Evolutionary conservation across 139 green algal genomes (phyloP).

Genomic region (Chlorella ohadii): DNA sequence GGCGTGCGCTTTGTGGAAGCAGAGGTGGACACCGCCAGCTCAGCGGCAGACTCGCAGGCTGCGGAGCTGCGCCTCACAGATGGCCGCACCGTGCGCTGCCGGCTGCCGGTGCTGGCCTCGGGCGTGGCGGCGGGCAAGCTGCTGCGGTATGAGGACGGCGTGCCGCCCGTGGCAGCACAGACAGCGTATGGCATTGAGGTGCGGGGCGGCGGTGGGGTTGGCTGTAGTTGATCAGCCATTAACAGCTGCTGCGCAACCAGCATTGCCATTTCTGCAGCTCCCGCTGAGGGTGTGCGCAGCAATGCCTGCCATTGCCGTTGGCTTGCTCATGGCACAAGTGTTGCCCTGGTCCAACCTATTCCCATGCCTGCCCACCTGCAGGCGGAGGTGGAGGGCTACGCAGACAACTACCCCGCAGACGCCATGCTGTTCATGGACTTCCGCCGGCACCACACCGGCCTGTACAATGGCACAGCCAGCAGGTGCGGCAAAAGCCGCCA

Average conservation of each 20-base stretch:
- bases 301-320: too few relatives aligned
- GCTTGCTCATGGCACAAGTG: too few relatives aligned
- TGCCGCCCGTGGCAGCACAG: slow-evolving; percentile 86
- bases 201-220: too few relatives aligned
- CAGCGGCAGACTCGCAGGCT: neutral
- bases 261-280: too few relatives aligned
- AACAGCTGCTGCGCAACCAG: too few relatives aligned
- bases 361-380: too few relatives aligned
- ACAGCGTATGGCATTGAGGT: slow-evolving; percentile 95
- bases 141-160: slow-evolving; percentile 50
- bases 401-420: slow-evolving; percentile 60
- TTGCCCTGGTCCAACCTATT: too few relatives aligned
- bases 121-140: slow-evolving; percentile 88
- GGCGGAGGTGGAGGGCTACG: slow-evolving; percentile 72
- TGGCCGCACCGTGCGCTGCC: slow-evolving; percentile 30
- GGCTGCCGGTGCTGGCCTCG: slow-evolving; percentile 78
- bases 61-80: slow-evolving; percentile 22
- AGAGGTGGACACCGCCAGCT: slow-evolving; percentile 66
- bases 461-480: slow-evolving; percentile 38
- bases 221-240: too few relatives aligned
- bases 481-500: slow-evolving; percentile 11
- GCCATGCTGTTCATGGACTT: slow-evolving; percentile 99
- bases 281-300: too few relatives aligned
- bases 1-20: slow-evolving; percentile 75
- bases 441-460: slow-evolving; percentile 87